phyloP scores from a whole-genome alignment of 1,139 yeast species.

The Lodderomyces parapsilosis region DNA sequence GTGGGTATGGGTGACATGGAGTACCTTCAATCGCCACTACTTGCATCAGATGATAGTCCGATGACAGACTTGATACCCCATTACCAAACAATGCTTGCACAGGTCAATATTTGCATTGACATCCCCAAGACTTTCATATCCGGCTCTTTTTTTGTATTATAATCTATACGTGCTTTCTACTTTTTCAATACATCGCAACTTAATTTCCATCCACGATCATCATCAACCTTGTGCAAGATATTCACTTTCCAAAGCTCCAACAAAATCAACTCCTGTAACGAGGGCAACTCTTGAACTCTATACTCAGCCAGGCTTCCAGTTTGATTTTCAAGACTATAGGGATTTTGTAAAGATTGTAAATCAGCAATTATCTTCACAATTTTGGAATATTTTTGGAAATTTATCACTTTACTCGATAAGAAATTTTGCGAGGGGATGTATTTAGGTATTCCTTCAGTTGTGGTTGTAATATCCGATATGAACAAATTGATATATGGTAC shows the following conservation, averaged over 20 bases:
- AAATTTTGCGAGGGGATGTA: conserved; percentile 61
- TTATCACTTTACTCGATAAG: conserved; percentile 61
- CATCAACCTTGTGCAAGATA: conserved; percentile 57
- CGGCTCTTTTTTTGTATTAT: background rate
- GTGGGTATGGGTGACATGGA: too few relatives aligned
- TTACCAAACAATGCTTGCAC: too few relatives aligned
- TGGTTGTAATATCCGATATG: conserved; percentile 83
- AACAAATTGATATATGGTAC: conserved; percentile 87
- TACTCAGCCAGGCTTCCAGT: conserved; percentile 1
- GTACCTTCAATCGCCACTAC: too few relatives aligned
- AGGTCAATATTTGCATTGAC: too few relatives aligned
- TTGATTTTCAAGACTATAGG: conserved; percentile 31
- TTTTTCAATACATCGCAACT: conserved; percentile 46
- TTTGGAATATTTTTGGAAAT: conserved; percentile 79
- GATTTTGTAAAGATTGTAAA: conserved; percentile 72
- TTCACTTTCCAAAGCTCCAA: conserved; percentile 70
- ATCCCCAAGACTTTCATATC: background rate
- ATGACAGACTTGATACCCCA: too few relatives aligned
- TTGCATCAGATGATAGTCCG: too few relatives aligned
- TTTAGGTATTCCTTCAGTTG: conserved; percentile 82
- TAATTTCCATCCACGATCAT: conserved; percentile 70
- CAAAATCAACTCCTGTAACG: conserved; percentile 62
- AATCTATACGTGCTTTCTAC: background rate
- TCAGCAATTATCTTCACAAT: conserved; percentile 75
- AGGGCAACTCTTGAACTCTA: conserved; percentile 26